Base-by-base conservation (phyloP, 805 yeast species). In the Clavispora vitiphila region DNA sequence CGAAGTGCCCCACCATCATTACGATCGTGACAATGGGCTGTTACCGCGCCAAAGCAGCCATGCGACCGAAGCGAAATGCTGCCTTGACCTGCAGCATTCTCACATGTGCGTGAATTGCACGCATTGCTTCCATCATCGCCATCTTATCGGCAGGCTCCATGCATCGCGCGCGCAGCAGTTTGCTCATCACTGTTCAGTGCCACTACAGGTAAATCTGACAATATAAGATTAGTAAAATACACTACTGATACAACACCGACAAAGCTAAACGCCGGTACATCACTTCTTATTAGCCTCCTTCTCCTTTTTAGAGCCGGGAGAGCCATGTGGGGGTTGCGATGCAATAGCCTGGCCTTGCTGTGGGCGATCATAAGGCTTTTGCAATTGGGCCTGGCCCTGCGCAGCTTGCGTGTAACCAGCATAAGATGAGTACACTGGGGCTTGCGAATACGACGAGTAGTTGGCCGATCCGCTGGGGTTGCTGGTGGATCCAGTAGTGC, bases 391-490 rank as follows among this genome's bases (percentile, higher is more conserved):
- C 18, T 37, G 41, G 21, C 50, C 37, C 34, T 46, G 50, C 2
- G 40, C 42, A 8, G 43, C 46, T 35, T 46, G 50, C 41, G 31
- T 44, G 23, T 50, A 50, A 12, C 42, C 49, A 14, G 46, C 41
- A 34, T 51, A 51, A 12, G 47, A 39, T 9, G 50, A 40, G 36
- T 49, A 49, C 12, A 46, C 41, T 11, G 53, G 53, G 18, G 50
- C 53, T 34, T 49, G 54, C 4, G 46, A 39, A 32, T 51, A 51
- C 5, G 47, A 42, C 35, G 55, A 47, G 44, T 51, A 51, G 46
- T 35, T 46, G 6, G 12, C 27, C 18, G 37, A 22, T 34, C 41
- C 39, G 18, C 41, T 39, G 10, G 45, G 18, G 11, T 38, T 35
- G 3, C 39, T 49, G 2, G 41, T 35, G 9, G 34, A 43, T 3